Base-by-base conservation (phyloP, 768 basidiomycete genomes). In the Kwoniella sp. region DNA sequence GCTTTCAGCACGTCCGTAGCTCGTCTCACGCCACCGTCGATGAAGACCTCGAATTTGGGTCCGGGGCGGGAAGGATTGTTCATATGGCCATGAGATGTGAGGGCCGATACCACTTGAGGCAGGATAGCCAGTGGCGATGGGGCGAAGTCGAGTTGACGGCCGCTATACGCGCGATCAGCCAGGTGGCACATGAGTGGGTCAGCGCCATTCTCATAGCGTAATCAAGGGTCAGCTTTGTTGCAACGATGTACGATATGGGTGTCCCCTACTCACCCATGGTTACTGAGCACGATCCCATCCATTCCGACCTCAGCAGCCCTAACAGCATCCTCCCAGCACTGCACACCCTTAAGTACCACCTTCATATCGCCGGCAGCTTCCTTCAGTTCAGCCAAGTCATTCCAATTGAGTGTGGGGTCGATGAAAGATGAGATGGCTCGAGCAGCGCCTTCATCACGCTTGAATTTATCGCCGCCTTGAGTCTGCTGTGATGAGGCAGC, bases 381-480 rank as follows among this genome's bases (percentile, higher is more conserved):
- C 80, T 86, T 88, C 79, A 93, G 84, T 82, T 84, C 95, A 0
- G 85, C 82, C 41, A 95, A 83, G 74, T 95, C 93, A 37, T 85
- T 84, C 95, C 95, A 98, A 63, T 86, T 85, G 63, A 97, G 82
- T 1, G 88, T 86, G 0, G 95, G 93, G 77, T 99, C 96, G 70
- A 98, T 98, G 82, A 99, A 99, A 0, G 91, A 90, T 87, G 93
- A 82, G 76, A 98, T 98, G 13, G 95, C 95, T 65, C 93, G 84
- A 4, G 96, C 93, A 9, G 92, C 94, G 34, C 95, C 95, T 78
- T 96, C 91, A 58, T 90, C 88, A 48, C 90, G 86, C 73, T 93
- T 88, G 50, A 93, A 86, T 29, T 81, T 82, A 37, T 77, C 78
- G 29, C 84, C 83, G 30, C 81, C 80, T 30, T 59, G 54, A 28